Percentiles rank a stretch among this genome's conserved stretches.
Conservation (phyloP, 2,329 filamentous ascomycete genomes). For the Alternaria metachromatica region DNA sequence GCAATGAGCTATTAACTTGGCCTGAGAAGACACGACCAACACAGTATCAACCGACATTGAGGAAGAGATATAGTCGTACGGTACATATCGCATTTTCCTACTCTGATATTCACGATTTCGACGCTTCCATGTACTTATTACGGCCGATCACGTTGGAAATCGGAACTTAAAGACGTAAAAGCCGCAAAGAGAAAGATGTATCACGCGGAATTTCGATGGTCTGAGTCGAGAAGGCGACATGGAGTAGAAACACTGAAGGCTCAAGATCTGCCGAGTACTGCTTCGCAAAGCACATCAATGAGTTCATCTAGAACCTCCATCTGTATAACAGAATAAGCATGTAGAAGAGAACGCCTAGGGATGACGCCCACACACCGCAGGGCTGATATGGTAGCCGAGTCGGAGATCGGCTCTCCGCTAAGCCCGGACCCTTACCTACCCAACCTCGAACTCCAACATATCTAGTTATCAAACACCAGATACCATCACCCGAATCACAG, state of each 20-base stretch:
- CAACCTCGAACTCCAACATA: not conserved
- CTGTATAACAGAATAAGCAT: not conserved
- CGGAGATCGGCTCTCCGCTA: slow-evolving; percentile 17
- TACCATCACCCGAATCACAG: not conserved
- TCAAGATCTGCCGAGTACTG: not conserved
- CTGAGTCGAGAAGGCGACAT: not conserved
- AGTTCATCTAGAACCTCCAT: not conserved
- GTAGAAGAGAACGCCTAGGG: not conserved
- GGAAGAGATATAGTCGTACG: not conserved
- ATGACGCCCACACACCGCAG: slow-evolving; percentile 2
- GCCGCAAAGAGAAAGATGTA: not conserved
- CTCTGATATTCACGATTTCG: not conserved
- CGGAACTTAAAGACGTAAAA: not conserved
- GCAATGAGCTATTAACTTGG: not conserved
- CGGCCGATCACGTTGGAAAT: not conserved
- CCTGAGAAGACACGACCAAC: not conserved
- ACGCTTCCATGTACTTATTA: not conserved
- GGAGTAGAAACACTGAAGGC: not conserved
- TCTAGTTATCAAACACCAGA: not conserved
- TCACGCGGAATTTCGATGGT: not conserved
- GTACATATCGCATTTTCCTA: not conserved
- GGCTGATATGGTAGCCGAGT: slow-evolving; percentile 7
- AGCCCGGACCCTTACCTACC: slow-evolving; percentile 6
- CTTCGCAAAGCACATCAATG: not conserved
- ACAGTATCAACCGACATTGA: not conserved